phyloP scores from a whole-genome alignment of 305 asterid genomes.

The Coffea humblotiana region DNA sequence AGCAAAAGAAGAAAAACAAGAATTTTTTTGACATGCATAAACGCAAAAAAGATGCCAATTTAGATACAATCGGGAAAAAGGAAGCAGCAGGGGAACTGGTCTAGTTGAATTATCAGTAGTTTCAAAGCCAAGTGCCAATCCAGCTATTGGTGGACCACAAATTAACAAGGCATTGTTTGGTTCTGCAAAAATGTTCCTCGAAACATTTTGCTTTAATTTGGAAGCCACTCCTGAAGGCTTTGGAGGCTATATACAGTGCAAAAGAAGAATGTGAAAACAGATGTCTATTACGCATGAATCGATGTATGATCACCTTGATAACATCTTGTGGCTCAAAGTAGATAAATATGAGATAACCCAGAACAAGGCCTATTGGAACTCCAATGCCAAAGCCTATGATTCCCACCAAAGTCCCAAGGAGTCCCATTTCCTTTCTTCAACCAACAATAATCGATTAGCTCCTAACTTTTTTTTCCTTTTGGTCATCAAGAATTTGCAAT shows the following conservation, averaged over 20 bases:
- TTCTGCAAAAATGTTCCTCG: background rate
- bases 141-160: background rate
- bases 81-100: too few relatives aligned
- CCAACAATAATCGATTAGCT: background rate
- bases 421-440: constrained; percentile 48
- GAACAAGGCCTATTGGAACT: constrained; percentile 52
- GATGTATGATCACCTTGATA: constrained; percentile 36
- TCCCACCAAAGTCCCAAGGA: constrained; percentile 43
- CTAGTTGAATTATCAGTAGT: background rate
- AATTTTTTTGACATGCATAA: background rate
- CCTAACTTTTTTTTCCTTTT: too few relatives aligned
- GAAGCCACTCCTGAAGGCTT: background rate
- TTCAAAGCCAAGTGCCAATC: background rate
- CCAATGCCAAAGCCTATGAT: constrained; percentile 65
- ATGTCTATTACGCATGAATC: background rate
- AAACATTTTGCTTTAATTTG: background rate
- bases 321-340: constrained; percentile 41
- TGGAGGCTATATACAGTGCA: too few relatives aligned
- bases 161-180: background rate
- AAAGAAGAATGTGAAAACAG: background rate
- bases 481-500: background rate
- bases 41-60: background rate
- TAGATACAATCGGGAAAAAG: background rate
- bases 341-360: constrained; percentile 65
- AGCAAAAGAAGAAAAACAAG: background rate